Evolutionary conservation across 345 rosid genomes (phyloP).

Genomic region (Populus tremula): DNA sequence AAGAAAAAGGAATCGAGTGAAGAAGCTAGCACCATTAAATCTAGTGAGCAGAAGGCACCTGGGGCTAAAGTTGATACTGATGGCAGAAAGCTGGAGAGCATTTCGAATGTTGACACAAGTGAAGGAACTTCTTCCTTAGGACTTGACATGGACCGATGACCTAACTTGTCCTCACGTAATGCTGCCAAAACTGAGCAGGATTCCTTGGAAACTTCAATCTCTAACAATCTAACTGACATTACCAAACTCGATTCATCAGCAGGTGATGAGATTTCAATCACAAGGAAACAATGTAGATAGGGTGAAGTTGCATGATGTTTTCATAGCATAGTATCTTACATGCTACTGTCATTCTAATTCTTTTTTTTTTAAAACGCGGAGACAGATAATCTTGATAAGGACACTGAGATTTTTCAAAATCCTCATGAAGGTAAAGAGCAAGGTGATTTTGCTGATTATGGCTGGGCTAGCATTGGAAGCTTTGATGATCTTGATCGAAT

Average conservation of each 20-base stretch:
- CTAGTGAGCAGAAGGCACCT: constrained; percentile 38
- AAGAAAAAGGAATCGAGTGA: constrained; percentile 49
- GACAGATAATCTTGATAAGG: constrained; percentile 50
- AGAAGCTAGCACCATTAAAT: constrained; percentile 39
- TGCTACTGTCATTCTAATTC: constrained; percentile 21
- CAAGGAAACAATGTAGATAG: constrained; percentile 21
- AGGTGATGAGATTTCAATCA: constrained; percentile 48
- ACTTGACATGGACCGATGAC: constrained; percentile 55
- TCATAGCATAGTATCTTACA: background rate
- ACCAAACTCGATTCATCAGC: constrained; percentile 37
- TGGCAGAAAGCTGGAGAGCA: constrained; percentile 42
- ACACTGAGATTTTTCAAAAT: constrained; percentile 51
- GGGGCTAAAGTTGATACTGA: constrained; percentile 38
- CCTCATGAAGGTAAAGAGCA: constrained; percentile 57
- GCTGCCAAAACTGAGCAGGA: constrained; percentile 44
- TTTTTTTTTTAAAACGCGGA: constrained; percentile 10
- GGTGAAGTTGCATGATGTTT: constrained; percentile 13
- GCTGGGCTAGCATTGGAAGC: constrained; percentile 92
- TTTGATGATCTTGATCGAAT: constrained; percentile 92
- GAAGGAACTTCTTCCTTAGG: too few species aligned
- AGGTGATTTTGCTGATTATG: constrained; percentile 72
- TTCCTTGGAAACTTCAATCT: constrained; percentile 45
- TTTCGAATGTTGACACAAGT: constrained; percentile 35
- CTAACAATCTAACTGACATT: constrained; percentile 44
- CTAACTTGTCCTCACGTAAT: constrained; percentile 43